Percentiles rank a stretch among this genome's conserved stretches.
phyloP scores from a whole-genome alignment of 805 yeast species.

The Metschnikowia peoriensis region DNA sequence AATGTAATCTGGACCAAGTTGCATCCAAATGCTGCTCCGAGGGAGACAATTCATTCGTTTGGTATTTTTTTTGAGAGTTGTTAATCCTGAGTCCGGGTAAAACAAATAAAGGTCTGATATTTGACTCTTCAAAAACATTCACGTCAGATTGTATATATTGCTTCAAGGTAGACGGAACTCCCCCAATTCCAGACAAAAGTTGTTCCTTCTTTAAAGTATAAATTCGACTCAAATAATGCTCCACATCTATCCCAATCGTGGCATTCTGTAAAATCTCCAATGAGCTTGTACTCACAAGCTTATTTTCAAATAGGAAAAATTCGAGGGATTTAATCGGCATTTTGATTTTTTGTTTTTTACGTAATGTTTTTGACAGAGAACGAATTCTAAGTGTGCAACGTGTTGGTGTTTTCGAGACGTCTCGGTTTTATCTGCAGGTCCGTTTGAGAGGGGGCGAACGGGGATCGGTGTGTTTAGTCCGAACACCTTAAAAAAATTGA shows the following conservation, averaged over 20 bases:
- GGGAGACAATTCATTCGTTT: slow-evolving; percentile 35
- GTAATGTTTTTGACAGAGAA: not conserved
- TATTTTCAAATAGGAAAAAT: slow-evolving; percentile 64
- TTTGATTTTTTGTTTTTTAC: not conserved
- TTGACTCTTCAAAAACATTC: slow-evolving; percentile 53
- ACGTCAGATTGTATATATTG: slow-evolving; percentile 61
- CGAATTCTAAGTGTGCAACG: not conserved
- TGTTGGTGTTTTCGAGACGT: not conserved
- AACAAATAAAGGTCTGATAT: slow-evolving; percentile 77
- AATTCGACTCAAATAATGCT: slow-evolving; percentile 67
- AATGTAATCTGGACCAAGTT: slow-evolving; percentile 38
- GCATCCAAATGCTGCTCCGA: slow-evolving; percentile 40
- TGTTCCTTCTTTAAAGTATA: slow-evolving; percentile 65
- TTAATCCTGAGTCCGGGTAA: slow-evolving; percentile 63
- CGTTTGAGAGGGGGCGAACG: not conserved
- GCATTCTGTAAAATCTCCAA: slow-evolving; percentile 64
- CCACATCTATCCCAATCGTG: slow-evolving; percentile 80
- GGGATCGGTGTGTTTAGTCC: not conserved
- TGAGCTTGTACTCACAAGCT: slow-evolving; percentile 58
- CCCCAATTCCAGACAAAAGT: slow-evolving; percentile 74
- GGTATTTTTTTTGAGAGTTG: slow-evolving; percentile 29
- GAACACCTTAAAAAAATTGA: too few relatives aligned
- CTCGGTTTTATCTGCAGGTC: not conserved
- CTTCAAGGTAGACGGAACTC: slow-evolving; percentile 65
- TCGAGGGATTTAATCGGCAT: slow-evolving; percentile 60